phyloP scores from a whole-genome alignment of 2,329 filamentous ascomycete species.

The Grosmannia clavigera region DNA sequence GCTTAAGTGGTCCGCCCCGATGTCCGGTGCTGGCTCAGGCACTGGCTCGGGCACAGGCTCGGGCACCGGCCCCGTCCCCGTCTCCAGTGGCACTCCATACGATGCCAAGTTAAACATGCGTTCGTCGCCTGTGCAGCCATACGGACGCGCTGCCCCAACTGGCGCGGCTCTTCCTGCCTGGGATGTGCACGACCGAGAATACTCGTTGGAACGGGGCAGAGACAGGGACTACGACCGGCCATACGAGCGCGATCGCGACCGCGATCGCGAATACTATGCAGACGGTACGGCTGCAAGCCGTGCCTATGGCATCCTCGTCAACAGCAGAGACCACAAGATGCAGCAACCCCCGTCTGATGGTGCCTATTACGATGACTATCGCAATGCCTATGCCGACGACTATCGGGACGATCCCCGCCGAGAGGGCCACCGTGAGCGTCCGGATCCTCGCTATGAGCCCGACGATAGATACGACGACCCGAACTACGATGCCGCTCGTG shows the following conservation, averaged over 20 bases:
- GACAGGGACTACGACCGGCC: constrained; percentile 1
- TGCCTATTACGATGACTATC: constrained; percentile 4
- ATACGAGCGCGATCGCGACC: constrained; percentile 13
- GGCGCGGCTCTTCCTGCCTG: constrained; percentile 8
- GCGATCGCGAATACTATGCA: constrained; percentile 14
- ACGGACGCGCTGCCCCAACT: neutral
- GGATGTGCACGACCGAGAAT: constrained; percentile 29
- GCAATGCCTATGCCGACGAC: constrained; percentile 2
- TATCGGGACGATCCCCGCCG: neutral
- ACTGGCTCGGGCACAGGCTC: constrained; percentile 6
- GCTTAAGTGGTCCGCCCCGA: constrained; percentile 33
- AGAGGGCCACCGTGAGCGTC: neutral
- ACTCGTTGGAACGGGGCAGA: constrained; percentile 21
- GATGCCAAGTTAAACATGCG: constrained; percentile 22
- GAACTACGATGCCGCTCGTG: constrained; percentile 3
- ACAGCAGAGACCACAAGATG: constrained; percentile 10
- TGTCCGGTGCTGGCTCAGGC: constrained; percentile 12
- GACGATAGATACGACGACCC: neutral
- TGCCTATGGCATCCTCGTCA: constrained; percentile 9
- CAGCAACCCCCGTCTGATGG: neutral
- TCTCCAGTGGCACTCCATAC: constrained; percentile 20
- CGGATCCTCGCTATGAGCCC: neutral
- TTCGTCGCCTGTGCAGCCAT: neutral
- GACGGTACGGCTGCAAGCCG: constrained; percentile 10
- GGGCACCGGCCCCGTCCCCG: constrained; percentile 4